Percentiles rank a stretch among this genome's conserved stretches.
Conservation (phyloP, 2,329 filamentous ascomycete genomes). For the Scopulariopsis brevicaulis region DNA sequence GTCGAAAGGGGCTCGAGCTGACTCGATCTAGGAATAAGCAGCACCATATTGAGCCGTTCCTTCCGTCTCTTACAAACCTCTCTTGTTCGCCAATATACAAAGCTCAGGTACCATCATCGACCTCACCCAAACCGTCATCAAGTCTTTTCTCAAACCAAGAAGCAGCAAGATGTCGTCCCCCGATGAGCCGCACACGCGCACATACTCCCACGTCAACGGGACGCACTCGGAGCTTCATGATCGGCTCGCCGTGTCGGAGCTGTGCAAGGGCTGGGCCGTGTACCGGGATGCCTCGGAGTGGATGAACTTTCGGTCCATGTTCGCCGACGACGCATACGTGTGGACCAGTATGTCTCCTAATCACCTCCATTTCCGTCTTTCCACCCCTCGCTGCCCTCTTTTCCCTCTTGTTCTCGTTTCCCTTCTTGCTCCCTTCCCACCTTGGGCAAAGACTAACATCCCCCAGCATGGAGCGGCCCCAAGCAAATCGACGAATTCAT, state of each 20-base stretch:
- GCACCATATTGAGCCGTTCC: too few relatives aligned
- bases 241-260: slow-evolving; percentile 32
- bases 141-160: not conserved
- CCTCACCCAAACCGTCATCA: too few relatives aligned
- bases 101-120: too few relatives aligned
- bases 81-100: too few relatives aligned
- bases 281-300: slow-evolving; percentile 42
- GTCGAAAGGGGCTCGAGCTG: too few relatives aligned
- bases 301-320: slow-evolving; percentile 37
- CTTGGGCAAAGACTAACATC: not conserved
- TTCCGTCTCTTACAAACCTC: too few relatives aligned
- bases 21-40: too few relatives aligned
- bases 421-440: not conserved
- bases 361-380: not conserved
- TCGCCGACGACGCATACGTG: slow-evolving; percentile 31
- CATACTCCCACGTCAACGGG: slow-evolving; percentile 34
- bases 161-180: slow-evolving; percentile 6
- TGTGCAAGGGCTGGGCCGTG: slow-evolving; percentile 43
- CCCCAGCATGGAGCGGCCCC: slow-evolving; percentile 29
- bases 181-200: slow-evolving; percentile 7
- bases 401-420: not conserved
- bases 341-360: slow-evolving; percentile 32
- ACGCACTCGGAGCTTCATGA: slow-evolving; percentile 25
- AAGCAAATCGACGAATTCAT: slow-evolving; percentile 14
- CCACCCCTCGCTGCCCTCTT: not conserved